phyloP scores from a whole-genome alignment of 176 grass and related monocot genomes.

The Alloteropsis semialata region DNA sequence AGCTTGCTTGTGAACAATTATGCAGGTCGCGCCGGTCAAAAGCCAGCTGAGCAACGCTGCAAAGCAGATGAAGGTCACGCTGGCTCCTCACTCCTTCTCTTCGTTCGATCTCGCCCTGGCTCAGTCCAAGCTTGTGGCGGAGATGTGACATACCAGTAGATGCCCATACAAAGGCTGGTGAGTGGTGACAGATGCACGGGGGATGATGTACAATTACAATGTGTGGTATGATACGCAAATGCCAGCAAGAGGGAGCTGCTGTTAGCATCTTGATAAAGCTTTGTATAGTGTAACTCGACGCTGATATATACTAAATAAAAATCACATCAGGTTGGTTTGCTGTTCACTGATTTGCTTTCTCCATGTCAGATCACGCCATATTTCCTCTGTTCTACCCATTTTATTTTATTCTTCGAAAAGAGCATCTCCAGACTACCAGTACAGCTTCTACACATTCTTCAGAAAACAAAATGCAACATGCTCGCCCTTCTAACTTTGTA shows the following conservation, averaged over 20 bases:
- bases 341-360: not conserved
- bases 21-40: conserved; percentile 53
- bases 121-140: conserved; percentile 17
- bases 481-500: not conserved
- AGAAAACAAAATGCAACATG: not conserved
- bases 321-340: not conserved
- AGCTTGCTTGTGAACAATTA: not conserved
- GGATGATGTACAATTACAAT: too few relatives aligned
- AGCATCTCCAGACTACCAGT: not conserved
- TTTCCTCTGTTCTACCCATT: not conserved
- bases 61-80: conserved; percentile 43
- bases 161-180: too few relatives aligned
- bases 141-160: conserved; percentile 41
- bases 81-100: conserved; percentile 43
- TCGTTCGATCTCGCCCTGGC: conserved; percentile 59
- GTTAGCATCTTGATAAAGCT: not conserved
- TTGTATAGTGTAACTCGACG: not conserved
- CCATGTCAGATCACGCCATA: not conserved
- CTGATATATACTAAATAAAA: conserved; percentile 14
- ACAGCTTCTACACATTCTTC: not conserved
- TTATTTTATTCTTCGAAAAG: not conserved
- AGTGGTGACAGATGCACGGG: not conserved
- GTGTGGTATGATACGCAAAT: too few relatives aligned
- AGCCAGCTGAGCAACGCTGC: conserved; percentile 36
- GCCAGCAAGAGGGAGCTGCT: not conserved